These are phyloP conservation scores for Usnea hakonensis DNA, from an alignment of 495 filamentous ascomycete species.

Conservation along the genomic window DNA sequence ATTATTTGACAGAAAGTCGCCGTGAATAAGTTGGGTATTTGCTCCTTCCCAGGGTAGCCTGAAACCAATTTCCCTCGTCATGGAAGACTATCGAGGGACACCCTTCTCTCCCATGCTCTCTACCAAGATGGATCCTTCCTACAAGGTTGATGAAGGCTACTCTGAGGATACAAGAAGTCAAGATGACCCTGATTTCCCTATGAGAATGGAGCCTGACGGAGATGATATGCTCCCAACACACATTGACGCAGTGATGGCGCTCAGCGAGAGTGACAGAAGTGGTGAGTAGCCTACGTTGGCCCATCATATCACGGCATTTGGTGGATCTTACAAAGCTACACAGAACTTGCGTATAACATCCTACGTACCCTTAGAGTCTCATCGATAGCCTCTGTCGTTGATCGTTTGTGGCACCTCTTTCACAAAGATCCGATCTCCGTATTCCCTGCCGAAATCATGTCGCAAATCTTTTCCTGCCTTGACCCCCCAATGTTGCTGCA, in stretches of 20 bases:
- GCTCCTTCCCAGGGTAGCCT: constrained; percentile 3
- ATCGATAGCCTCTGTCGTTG: constrained; percentile 68
- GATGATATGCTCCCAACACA: constrained; percentile 31
- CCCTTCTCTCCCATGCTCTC: not conserved
- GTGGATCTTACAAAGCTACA: not conserved
- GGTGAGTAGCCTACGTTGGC: constrained; percentile 34
- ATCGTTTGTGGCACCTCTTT: constrained; percentile 64
- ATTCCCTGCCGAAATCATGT: constrained; percentile 80
- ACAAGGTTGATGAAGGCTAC: constrained; percentile 58
- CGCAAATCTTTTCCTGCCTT: constrained; percentile 80
- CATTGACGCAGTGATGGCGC: constrained; percentile 31
- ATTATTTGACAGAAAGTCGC: not conserved
- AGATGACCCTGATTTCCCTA: constrained; percentile 36
- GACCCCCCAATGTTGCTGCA: constrained; percentile 66
- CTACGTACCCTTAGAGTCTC: constrained; percentile 68
- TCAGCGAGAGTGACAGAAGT: constrained; percentile 47
- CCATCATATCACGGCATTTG: not conserved
- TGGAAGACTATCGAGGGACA: constrained; percentile 6
- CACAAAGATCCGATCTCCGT: constrained; percentile 85
- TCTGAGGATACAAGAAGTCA: constrained; percentile 57
- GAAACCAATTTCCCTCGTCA: not conserved
- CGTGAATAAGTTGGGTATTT: not conserved
- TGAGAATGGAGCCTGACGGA: constrained; percentile 28
- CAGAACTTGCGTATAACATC: constrained; percentile 48
- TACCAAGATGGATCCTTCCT: constrained; percentile 31